Evolutionary conservation across 305 asterid species (phyloP).

Genomic region (Rubia occidens): DNA sequence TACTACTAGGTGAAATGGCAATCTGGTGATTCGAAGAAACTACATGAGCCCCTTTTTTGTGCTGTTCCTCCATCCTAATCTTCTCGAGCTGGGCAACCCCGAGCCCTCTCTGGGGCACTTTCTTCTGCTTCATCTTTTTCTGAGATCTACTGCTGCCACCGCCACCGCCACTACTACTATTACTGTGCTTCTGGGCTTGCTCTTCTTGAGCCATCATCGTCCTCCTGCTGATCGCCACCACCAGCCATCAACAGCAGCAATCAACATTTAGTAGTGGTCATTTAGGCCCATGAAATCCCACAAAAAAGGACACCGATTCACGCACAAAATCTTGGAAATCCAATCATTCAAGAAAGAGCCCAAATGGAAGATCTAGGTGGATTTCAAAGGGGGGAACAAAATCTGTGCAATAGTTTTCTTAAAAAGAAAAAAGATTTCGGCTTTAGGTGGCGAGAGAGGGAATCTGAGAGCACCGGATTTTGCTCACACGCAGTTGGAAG

Average conservation of each 20-base stretch:
- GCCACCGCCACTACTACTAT: conserved; percentile 26
- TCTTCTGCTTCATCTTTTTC: conserved; percentile 69
- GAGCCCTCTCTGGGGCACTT: conserved; percentile 77
- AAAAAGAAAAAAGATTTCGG: conserved; percentile 5
- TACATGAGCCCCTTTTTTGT: conserved; percentile 36
- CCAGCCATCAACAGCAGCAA: conserved; percentile 12
- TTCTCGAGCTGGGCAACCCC: conserved; percentile 95
- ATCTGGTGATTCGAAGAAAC: conserved; percentile 27
- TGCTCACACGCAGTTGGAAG: conserved; percentile 37
- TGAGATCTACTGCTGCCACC: conserved; percentile 29
- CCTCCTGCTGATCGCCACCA: conserved; percentile 32
- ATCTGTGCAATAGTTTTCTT: conserved; percentile 19
- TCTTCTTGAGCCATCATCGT: conserved; percentile 64
- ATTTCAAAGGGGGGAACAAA: conserved; percentile 32
- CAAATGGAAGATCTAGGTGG: conserved; percentile 36
- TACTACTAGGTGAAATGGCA: conserved; percentile 23
- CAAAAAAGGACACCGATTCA: conserved; percentile 19
- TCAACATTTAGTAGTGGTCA: conserved; percentile 1
- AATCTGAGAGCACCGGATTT: conserved; percentile 45
- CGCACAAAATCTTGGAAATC: conserved; percentile 35
- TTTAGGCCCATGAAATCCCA: conserved; percentile 23
- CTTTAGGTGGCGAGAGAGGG: conserved; percentile 4
- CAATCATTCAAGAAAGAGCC: conserved; percentile 26
- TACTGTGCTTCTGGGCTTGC: conserved; percentile 24
- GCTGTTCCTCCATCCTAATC: conserved; percentile 68